phyloP scores from a whole-genome alignment of 2,329 filamentous ascomycete genomes.

The Colletotrichum orbiculare region DNA sequence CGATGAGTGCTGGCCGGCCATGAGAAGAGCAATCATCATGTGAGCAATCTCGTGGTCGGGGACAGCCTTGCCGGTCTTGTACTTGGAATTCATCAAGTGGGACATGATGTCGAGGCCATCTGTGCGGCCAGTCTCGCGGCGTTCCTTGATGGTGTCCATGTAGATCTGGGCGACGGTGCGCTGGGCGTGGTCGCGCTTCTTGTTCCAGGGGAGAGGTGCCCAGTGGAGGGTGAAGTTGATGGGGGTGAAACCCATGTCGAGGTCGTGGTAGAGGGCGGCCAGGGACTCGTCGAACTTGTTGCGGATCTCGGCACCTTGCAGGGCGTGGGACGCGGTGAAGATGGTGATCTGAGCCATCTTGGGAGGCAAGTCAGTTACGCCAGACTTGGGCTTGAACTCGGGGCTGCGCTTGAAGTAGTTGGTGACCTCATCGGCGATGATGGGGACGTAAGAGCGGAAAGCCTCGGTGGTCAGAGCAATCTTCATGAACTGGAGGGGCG shows the following conservation, averaged over 20 bases:
- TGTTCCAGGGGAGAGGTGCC: slow-evolving; percentile 90
- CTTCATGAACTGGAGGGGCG: slow-evolving; percentile 75
- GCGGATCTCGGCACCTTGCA: slow-evolving; percentile 87
- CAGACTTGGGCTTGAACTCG: slow-evolving; percentile 74
- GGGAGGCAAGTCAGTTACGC: slow-evolving; percentile 77
- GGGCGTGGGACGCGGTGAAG: slow-evolving; percentile 86
- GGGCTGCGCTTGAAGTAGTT: slow-evolving; percentile 77
- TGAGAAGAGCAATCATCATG: slow-evolving; percentile 94
- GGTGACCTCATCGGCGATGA: slow-evolving; percentile 80
- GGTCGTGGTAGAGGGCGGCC: slow-evolving; percentile 85
- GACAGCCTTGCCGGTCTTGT: slow-evolving; percentile 84
- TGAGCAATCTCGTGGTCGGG: slow-evolving; percentile 88
- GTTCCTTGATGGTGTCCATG: slow-evolving; percentile 81
- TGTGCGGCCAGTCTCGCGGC: slow-evolving; percentile 64
- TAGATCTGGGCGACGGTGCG: slow-evolving; percentile 84
- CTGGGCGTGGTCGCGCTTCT: slow-evolving; percentile 82
- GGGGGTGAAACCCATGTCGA: slow-evolving; percentile 89
- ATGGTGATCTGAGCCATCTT: slow-evolving; percentile 89
- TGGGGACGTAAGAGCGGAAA: slow-evolving; percentile 79
- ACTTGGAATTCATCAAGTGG: slow-evolving; percentile 86
- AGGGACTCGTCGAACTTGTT: slow-evolving; percentile 83
- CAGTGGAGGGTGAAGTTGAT: slow-evolving; percentile 93
- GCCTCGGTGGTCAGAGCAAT: slow-evolving; percentile 80
- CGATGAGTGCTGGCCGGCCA: slow-evolving; percentile 92
- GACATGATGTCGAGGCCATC: slow-evolving; percentile 84